These are phyloP conservation scores for Aphanomyces euteiches DNA, from an alignment of 352 stramenopile species.

Conservation along the genomic window DNA sequence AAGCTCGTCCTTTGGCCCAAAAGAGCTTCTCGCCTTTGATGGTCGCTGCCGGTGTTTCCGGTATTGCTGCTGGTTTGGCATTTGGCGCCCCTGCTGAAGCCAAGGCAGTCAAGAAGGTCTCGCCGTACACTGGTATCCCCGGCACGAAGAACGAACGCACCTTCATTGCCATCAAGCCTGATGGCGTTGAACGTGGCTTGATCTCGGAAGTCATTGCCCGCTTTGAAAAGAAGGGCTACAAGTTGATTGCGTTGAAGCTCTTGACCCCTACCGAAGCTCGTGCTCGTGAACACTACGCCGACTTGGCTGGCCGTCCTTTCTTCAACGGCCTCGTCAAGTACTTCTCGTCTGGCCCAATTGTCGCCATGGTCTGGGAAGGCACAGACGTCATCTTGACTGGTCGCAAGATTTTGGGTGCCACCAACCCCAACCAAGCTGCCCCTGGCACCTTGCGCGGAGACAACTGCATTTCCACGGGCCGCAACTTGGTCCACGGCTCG, in stretches of 20 bases:
- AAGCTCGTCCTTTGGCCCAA: constrained; percentile 16
- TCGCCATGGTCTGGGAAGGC: constrained; percentile 94
- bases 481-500: constrained; percentile 92
- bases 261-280: constrained; percentile 89
- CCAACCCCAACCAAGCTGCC: constrained; percentile 91
- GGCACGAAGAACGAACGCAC: constrained; percentile 92
- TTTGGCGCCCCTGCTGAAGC: constrained; percentile 37
- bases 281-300: constrained; percentile 90
- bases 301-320: constrained; percentile 90
- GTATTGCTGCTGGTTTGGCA: constrained; percentile 22
- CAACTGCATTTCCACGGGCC: constrained; percentile 88
- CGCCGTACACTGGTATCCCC: constrained; percentile 68
- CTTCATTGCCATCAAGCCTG: constrained; percentile 94
- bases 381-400: constrained; percentile 93
- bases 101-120: constrained; percentile 46
- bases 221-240: constrained; percentile 97
- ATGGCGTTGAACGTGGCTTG: constrained; percentile 91
- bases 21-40: constrained; percentile 26
- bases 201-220: constrained; percentile 92
- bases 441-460: constrained; percentile 93
- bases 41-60: constrained; percentile 23
- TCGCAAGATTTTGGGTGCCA: constrained; percentile 94
- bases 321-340: constrained; percentile 88
- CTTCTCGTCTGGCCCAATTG: constrained; percentile 92
- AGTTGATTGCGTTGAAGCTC: constrained; percentile 93